phyloP scores from a whole-genome alignment of 495 filamentous ascomycete genomes.

The Neurospora sp. region DNA sequence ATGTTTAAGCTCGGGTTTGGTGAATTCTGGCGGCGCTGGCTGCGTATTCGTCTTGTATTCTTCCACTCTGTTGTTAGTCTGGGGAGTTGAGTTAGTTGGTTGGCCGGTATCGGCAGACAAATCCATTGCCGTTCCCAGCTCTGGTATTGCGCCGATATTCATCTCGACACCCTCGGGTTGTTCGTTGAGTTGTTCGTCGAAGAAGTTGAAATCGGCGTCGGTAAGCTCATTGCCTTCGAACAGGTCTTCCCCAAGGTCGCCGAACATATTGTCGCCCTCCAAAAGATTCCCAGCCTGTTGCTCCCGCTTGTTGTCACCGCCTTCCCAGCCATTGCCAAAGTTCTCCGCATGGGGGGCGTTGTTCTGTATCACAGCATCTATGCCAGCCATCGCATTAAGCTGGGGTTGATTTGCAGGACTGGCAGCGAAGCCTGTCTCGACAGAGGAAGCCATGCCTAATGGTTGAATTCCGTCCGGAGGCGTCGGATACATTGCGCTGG shows the following conservation, averaged over 20 bases:
- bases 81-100: not conserved
- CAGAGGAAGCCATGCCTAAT: slow-evolving; percentile 33
- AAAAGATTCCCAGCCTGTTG: slow-evolving; percentile 25
- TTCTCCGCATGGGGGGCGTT: slow-evolving; percentile 7
- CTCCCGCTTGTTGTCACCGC: slow-evolving; percentile 26
- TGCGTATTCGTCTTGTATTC: not conserved
- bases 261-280: slow-evolving; percentile 57
- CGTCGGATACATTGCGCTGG: slow-evolving; percentile 73
- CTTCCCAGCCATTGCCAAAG: slow-evolving; percentile 26
- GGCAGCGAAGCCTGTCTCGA: slow-evolving; percentile 26
- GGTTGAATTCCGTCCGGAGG: slow-evolving; percentile 65
- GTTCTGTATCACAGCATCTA: slow-evolving; percentile 17
- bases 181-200: slow-evolving; percentile 60
- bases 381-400: slow-evolving; percentile 12
- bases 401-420: slow-evolving; percentile 35
- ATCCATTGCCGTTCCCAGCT: slow-evolving; percentile 4
- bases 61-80: not conserved
- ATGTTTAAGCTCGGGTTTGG: slow-evolving; percentile 39
- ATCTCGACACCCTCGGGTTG: slow-evolving; percentile 29
- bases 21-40: slow-evolving; percentile 25
- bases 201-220: slow-evolving; percentile 87
- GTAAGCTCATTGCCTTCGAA: slow-evolving; percentile 77
- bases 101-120: slow-evolving; percentile 6
- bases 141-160: slow-evolving; percentile 16
- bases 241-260: slow-evolving; percentile 60